Percentiles rank a stretch among this genome's conserved stretches.
These are phyloP conservation scores for Noccaea caerulescens DNA, from an alignment of 345 rosid species.

Conservation along the genomic window DNA sequence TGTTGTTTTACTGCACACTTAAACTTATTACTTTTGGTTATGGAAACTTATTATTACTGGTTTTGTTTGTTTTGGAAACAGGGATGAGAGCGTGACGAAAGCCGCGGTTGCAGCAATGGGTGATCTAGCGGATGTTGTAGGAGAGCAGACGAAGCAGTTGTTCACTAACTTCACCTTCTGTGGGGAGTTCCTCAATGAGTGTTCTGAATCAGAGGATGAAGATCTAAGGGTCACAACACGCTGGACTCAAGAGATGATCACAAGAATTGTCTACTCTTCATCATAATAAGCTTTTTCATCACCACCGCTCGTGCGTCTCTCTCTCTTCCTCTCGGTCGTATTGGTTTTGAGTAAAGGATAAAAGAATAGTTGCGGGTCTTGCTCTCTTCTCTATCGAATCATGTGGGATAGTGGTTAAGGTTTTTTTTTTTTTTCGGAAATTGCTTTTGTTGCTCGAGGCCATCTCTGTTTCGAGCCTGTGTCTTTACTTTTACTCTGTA, in stretches of 20 bases:
- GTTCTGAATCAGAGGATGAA: constrained; percentile 82
- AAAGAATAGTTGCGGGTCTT: constrained; percentile 31
- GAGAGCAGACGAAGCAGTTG: constrained; percentile 65
- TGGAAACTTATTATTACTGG: not conserved
- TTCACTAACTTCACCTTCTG: constrained; percentile 67
- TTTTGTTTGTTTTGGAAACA: constrained; percentile 34
- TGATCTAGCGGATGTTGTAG: constrained; percentile 89
- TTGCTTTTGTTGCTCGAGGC: constrained; percentile 21
- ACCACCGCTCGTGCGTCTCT: constrained; percentile 4
- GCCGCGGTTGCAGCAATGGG: constrained; percentile 96
- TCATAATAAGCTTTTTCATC: constrained; percentile 1
- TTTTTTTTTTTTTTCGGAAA: constrained; percentile 21
- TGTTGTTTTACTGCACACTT: not conserved
- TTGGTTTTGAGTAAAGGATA: constrained; percentile 33
- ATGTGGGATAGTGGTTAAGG: constrained; percentile 36
- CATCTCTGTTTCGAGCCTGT: constrained; percentile 19
- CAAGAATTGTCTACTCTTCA: constrained; percentile 64
- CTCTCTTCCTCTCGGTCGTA: constrained; percentile 25
- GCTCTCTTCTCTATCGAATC: constrained; percentile 31
- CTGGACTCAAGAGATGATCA: constrained; percentile 91
- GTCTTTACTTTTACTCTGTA: constrained; percentile 19
- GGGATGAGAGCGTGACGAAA: constrained; percentile 87
- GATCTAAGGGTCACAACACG: constrained; percentile 83
- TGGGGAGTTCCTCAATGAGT: constrained; percentile 66
- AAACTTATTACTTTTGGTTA: not conserved